Base-by-base conservation (phyloP, 352 stramenopile genomes). In the Phytophthora multivora region DNA sequence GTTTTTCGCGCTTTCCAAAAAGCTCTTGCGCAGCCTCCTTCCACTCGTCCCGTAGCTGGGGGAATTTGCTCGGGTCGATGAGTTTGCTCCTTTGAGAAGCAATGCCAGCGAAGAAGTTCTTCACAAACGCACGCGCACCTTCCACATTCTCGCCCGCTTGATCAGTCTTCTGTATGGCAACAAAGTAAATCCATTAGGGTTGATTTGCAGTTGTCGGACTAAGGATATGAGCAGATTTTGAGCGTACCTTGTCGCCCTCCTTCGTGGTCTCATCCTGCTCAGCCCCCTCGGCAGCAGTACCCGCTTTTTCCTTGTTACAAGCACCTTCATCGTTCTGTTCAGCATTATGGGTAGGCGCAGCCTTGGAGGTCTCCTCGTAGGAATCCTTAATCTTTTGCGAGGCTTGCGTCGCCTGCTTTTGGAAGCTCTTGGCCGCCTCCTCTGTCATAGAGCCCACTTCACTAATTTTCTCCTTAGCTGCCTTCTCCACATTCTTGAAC, bases 21-120 rank as follows among this genome's bases (percentile, higher is more conserved):
- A 95, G 76, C 59, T 93, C 83, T n/a, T 86, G 79, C 0, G 83
- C 80, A 1, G 86, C 80, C 28, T 87, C 74, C 25, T 79, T 86
- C 77, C 83, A 91, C 53, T 90, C 81, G 1, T 90, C 80, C 16
- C 79, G 80, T 70, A 78, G 71, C 41, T 84, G 74, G 10, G 66
- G 59, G 21, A 79, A 54, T 21, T 65, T 71, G 42, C 68, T 78
- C 11, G 73, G 67, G 55, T 83, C 73, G 21, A 89, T 80, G 25
- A 94, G 69, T 58, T 80, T 94, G 65, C 77, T 79, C 50, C 75
- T 82, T 55, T 86, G 72, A 12, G 73, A 64, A 11, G 62, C 60
- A 41, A 91, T 80, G 6, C 63, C 62, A 21, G 59, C 63, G 49
- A 87, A 86, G 18, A 88, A 79, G 18, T 80, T 87, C 38, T 75